These are phyloP conservation scores for Talaromyces marneffei DNA, from an alignment of 2,329 filamentous ascomycete genomes.

Conservation along the genomic window DNA sequence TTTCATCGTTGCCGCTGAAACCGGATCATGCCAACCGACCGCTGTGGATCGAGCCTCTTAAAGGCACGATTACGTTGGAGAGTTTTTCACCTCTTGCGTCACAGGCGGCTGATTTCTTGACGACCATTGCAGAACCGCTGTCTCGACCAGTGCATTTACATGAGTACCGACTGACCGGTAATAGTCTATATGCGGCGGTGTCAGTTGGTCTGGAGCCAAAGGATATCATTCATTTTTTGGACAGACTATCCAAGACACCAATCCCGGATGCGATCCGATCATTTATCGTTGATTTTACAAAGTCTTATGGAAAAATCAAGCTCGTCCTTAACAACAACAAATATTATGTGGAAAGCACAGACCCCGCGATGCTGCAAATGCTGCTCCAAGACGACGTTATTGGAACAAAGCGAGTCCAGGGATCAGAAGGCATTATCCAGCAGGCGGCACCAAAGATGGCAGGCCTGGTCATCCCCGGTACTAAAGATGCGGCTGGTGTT, in stretches of 20 bases:
- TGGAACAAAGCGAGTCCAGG: constrained; percentile 69
- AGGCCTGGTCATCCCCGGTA: constrained; percentile 86
- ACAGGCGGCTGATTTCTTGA: constrained; percentile 88
- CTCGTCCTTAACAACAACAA: constrained; percentile 90
- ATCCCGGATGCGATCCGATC: constrained; percentile 72
- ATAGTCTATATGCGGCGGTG: constrained; percentile 91
- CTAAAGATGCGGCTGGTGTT: constrained; percentile 83
- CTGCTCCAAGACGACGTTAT: constrained; percentile 82
- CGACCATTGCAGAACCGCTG: constrained; percentile 88
- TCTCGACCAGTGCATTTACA: constrained; percentile 87
- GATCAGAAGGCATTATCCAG: constrained; percentile 65
- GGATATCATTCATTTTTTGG: constrained; percentile 84
- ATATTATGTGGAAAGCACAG: constrained; percentile 88
- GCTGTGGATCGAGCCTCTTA: constrained; percentile 85
- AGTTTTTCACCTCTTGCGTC: constrained; percentile 84
- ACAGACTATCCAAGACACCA: constrained; percentile 82
- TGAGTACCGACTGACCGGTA: constrained; percentile 85
- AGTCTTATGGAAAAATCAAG: constrained; percentile 92
- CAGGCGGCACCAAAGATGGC: constrained; percentile 80
- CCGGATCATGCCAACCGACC: constrained; percentile 84
- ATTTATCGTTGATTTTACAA: constrained; percentile 77
- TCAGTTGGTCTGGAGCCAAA: constrained; percentile 85
- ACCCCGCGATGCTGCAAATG: constrained; percentile 77
- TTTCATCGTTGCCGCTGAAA: constrained; percentile 76
- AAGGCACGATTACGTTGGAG: constrained; percentile 84